Evolutionary conservation across 2,329 filamentous ascomycete species (phyloP).

Genomic region (Colletotrichum paranaense): DNA sequence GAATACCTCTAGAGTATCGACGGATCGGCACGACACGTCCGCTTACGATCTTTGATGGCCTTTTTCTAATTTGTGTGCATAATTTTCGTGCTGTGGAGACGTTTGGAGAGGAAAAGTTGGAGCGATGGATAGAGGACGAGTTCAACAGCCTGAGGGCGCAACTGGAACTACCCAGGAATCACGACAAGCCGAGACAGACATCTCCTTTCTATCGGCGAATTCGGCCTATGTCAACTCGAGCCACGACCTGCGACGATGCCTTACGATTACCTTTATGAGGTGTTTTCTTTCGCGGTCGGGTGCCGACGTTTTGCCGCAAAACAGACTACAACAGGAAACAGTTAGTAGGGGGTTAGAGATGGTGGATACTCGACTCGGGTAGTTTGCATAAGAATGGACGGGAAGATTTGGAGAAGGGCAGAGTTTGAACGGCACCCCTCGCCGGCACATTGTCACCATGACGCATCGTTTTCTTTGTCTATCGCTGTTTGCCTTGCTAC

Average conservation of each 20-base stretch:
- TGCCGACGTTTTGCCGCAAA: slow-evolving; percentile 18
- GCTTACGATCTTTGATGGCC: slow-evolving; percentile 34
- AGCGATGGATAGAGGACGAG: slow-evolving; percentile 8
- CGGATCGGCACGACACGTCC: slow-evolving; percentile 33
- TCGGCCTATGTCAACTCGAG: slow-evolving; percentile 12
- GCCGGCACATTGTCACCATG: slow-evolving; percentile 34
- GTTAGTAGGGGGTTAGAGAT: slow-evolving; percentile 14
- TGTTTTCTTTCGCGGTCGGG: slow-evolving; percentile 19
- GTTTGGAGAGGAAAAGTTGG: slow-evolving; percentile 36
- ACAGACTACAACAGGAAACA: background rate
- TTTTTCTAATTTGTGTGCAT: slow-evolving; percentile 35
- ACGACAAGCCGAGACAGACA: slow-evolving; percentile 19
- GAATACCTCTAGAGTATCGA: slow-evolving; percentile 37
- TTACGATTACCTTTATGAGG: slow-evolving; percentile 16
- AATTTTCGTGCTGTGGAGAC: slow-evolving; percentile 29
- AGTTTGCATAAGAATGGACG: slow-evolving; percentile 35
- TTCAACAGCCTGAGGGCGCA: slow-evolving; percentile 25
- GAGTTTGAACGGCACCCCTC: slow-evolving; percentile 30
- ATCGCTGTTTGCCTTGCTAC: slow-evolving; percentile 18
- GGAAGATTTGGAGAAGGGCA: slow-evolving; percentile 28
- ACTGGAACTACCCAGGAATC: slow-evolving; percentile 23
- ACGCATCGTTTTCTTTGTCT: slow-evolving; percentile 30
- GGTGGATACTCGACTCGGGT: slow-evolving; percentile 34
- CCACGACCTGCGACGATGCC: slow-evolving; percentile 30
- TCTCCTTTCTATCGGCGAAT: slow-evolving; percentile 19